phyloP scores from a whole-genome alignment of 176 grass and related monocot species.

The Oryza officinalis region DNA sequence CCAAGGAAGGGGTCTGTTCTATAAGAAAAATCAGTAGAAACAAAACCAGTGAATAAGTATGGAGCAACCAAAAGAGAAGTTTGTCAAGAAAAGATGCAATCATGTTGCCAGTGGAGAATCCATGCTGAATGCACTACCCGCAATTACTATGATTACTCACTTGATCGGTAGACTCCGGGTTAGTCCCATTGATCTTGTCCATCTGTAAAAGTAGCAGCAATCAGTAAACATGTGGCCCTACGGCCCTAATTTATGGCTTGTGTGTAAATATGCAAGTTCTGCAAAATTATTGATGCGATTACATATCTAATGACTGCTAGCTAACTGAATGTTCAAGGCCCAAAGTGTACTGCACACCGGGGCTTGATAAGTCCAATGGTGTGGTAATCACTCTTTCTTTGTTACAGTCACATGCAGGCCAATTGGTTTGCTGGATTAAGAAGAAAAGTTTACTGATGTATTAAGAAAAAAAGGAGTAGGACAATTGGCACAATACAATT shows the following conservation, averaged over 20 bases:
- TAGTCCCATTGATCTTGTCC: conserved; percentile 28
- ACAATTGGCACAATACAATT: no score
- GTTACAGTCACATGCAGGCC: no score
- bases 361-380: no score
- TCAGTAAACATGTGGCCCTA: conserved; percentile 19
- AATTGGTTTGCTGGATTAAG: no score
- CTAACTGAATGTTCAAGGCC: no score
- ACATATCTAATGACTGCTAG: no score
- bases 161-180: conserved; percentile 15
- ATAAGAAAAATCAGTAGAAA: conserved; percentile 22
- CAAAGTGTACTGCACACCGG: no score
- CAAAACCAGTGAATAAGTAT: conserved; percentile 42
- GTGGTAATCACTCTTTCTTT: no score
- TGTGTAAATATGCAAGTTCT: no score
- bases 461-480: no score
- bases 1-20: conserved; percentile 34
- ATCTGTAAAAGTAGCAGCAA: conserved; percentile 17
- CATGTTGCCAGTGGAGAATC: not conserved
- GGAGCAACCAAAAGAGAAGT: not conserved
- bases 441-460: no score
- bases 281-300: no score
- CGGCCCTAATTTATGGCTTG: not conserved
- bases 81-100: not conserved
- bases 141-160: conserved; percentile 19
- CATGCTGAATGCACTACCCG: not conserved